Evolutionary conservation across 805 yeast genomes (phyloP).

Genomic region (Metschnikowia cerradonensis): DNA sequence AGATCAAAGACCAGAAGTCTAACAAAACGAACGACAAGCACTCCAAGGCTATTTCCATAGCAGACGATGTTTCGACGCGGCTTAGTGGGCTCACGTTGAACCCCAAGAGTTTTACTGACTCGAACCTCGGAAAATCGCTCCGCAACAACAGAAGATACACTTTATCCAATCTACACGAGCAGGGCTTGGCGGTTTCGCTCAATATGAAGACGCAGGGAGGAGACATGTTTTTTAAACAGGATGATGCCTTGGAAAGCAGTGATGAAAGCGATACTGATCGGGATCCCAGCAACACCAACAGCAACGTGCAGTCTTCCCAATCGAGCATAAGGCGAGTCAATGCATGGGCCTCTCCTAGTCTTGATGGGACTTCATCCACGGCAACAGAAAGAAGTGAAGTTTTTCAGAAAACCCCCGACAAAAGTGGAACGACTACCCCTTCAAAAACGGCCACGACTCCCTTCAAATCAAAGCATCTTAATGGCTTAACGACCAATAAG

Average conservation of each 20-base stretch:
- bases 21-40: conserved; percentile 7
- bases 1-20: conserved; percentile 31
- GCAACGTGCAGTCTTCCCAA: conserved; percentile 1
- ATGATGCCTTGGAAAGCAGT: conserved; percentile 21
- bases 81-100: conserved; percentile 20
- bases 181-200: conserved; percentile 65
- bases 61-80: conserved; percentile 14
- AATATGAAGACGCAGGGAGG: conserved; percentile 61
- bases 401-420: not conserved
- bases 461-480: conserved; percentile 3
- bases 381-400: not conserved
- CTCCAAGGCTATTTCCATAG: conserved; percentile 9
- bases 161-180: conserved; percentile 63
- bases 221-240: conserved; percentile 25
- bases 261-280: conserved; percentile 25
- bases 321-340: not conserved
- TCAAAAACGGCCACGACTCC: conserved; percentile 1
- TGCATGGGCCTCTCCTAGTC: not conserved
- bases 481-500: conserved; percentile 16
- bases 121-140: conserved; percentile 15
- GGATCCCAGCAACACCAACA: conserved; percentile 10
- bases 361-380: not conserved
- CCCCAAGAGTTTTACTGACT: conserved; percentile 14
- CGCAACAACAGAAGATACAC: conserved; percentile 42
- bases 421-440: not conserved